phyloP scores from a whole-genome alignment of 2,329 filamentous ascomycete species.

The Tolypocladium inflatum region DNA sequence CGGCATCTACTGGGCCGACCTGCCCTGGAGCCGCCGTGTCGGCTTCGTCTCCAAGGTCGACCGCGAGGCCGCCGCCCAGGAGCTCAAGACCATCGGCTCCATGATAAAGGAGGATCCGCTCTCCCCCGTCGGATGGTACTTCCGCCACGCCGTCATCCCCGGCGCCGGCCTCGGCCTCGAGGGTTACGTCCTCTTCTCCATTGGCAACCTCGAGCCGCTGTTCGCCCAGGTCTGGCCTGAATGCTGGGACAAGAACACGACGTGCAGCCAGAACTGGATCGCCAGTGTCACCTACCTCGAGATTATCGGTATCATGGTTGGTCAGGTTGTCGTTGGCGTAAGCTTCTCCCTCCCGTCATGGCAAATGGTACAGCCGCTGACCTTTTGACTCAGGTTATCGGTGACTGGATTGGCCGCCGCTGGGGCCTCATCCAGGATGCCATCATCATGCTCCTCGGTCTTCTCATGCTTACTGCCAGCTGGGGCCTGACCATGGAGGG shows the following conservation, averaged over 20 bases:
- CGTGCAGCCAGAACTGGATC: conserved; percentile 73
- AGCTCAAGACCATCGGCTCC: conserved; percentile 55
- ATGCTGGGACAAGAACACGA: conserved; percentile 63
- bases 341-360: conserved; percentile 16
- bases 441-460: conserved; percentile 82
- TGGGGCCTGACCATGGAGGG: conserved; percentile 84
- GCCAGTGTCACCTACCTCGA: conserved; percentile 83
- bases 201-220: conserved; percentile 81
- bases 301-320: conserved; percentile 89
- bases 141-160: conserved; percentile 82
- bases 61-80: conserved; percentile 55
- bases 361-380: conserved; percentile 6
- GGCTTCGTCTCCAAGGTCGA: conserved; percentile 71
- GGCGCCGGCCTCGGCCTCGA: conserved; percentile 88
- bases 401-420: conserved; percentile 75
- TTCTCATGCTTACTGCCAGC: conserved; percentile 82
- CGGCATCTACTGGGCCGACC: conserved; percentile 88
- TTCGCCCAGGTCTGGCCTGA: conserved; percentile 64
- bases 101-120: conserved; percentile 87
- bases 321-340: conserved; percentile 80
- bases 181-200: conserved; percentile 94
- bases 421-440: conserved; percentile 96
- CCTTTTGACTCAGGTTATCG: conserved; percentile 33
- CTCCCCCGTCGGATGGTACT: conserved; percentile 76
- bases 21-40: conserved; percentile 60